A percentile compares a stretch with the other conserved stretches of the same genome.
These are phyloP conservation scores for Plasmodium gonderi DNA, from an alignment of 169 alveolate species.

Conservation along the genomic window DNA sequence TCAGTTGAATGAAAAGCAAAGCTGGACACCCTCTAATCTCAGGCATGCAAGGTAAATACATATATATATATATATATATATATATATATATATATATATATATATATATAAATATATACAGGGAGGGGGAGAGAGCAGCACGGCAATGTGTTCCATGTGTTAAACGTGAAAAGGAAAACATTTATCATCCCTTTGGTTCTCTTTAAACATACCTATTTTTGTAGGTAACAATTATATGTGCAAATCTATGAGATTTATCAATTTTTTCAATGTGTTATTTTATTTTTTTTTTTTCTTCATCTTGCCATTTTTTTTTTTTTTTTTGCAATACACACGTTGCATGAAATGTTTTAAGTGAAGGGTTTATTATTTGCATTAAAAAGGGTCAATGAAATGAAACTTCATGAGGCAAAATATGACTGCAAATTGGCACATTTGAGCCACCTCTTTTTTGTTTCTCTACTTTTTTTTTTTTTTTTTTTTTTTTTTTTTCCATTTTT, in stretches of 20 bases:
- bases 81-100: no score
- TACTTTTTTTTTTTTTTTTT: neutral
- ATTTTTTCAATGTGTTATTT: neutral
- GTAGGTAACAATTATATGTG: neutral
- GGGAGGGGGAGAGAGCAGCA: no score
- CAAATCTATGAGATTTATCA: neutral
- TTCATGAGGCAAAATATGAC: neutral
- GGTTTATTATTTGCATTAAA: neutral
- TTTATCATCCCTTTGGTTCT: neutral
- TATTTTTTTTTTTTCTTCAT: neutral
- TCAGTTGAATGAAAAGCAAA: no score
- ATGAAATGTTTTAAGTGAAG: no score
- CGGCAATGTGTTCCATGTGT: no score
- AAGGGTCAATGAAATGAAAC: neutral
- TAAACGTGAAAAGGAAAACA: no score
- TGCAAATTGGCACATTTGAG: neutral
- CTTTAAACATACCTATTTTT: neutral
- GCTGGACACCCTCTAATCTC: no score
- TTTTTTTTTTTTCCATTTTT: neutral
- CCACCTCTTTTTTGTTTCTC: neutral
- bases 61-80: no score
- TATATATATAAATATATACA: no score
- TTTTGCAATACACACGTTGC: neutral
- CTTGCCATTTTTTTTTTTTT: neutral
- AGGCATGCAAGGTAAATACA: no score